Percentiles rank a stretch among this genome's conserved stretches.
Conservation (phyloP, 2,329 filamentous ascomycete genomes). For the Hawksworthiomyces lignivorus region DNA sequence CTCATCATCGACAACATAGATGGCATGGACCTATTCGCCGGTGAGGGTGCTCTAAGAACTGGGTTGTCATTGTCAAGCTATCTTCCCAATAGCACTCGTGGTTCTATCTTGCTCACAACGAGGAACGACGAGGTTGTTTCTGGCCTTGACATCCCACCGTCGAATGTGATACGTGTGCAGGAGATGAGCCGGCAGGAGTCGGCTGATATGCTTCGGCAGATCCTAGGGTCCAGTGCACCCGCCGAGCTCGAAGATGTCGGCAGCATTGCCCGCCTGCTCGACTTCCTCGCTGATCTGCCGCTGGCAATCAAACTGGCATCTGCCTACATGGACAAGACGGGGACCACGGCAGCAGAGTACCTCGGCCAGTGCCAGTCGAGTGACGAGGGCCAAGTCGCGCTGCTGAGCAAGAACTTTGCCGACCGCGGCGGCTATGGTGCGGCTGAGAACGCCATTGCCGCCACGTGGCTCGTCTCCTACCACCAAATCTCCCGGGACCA, state of each 20-base stretch:
- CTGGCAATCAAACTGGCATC: slow-evolving; percentile 9
- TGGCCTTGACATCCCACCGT: slow-evolving; percentile 8
- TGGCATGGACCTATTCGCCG: slow-evolving; percentile 9
- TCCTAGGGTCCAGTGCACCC: slow-evolving; percentile 6
- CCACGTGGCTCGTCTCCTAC: slow-evolving; percentile 12
- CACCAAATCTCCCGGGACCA: slow-evolving; percentile 9
- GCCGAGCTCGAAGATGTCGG: not conserved
- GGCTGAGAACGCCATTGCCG: slow-evolving; percentile 5
- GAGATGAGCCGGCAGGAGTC: slow-evolving; percentile 19
- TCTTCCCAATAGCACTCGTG: too few relatives aligned
- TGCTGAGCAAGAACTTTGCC: slow-evolving; percentile 9
- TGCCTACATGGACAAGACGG: slow-evolving; percentile 3
- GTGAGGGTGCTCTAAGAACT: too few relatives aligned
- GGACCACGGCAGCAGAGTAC: not conserved
- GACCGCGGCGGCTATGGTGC: slow-evolving; percentile 4
- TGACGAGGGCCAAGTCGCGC: not conserved
- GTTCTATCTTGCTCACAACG: slow-evolving; percentile 16
- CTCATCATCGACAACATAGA: slow-evolving; percentile 37
- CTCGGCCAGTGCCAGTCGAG: not conserved
- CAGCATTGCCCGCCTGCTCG: not conserved
- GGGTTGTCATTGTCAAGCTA: too few relatives aligned
- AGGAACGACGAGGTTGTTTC: slow-evolving; percentile 13
- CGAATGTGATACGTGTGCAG: slow-evolving; percentile 16
- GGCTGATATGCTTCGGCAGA: slow-evolving; percentile 15
- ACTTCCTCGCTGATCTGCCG: slow-evolving; percentile 5